Base-by-base conservation (phyloP, 495 filamentous ascomycete species). In the Talaromyces wortmannii region DNA sequence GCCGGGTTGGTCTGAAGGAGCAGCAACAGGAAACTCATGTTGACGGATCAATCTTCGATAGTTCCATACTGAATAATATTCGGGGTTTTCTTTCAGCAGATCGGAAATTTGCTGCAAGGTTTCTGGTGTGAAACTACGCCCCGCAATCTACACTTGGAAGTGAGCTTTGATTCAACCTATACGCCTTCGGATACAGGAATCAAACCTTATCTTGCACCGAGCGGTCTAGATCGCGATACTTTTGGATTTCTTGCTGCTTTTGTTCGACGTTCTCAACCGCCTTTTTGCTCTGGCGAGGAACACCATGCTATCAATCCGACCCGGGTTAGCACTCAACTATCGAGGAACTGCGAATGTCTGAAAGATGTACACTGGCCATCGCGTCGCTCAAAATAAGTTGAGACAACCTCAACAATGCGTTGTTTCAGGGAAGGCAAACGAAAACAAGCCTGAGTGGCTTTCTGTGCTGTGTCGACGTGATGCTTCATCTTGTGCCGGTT, bases 41-140 rank as follows among this genome's bases (percentile, higher is more conserved):
- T 67, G 73, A n/a, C 87, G 63, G 4, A 83, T 73, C 56, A 81
- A 81, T 53, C 94, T 87, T 58, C 94, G 89, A 72, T 88, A 83
- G 77, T 99, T 99, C 94, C 94, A 99, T 75, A 92, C 83, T 18
- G 94, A 96, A 76, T 97, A 97, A 77, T 95, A 97, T 71, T 99
- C 94, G 10, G 94, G 95, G 73, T 99, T 99, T 61, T 82, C 80
- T 33, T 78, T 83, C 50, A 99, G 78, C 51, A 99, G 81, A 53
- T 85, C 83, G 15, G 90, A 86, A 31, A 90, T 95, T 57, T 90
- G 79, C 52, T 81, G 73, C 61, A 97, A 79, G 18, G 86, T 82
- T 49, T 86, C 79, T 44, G 72, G 58, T 40, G 82, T 82, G 74
- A 84, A 89, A 61, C 86, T 72, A 58, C 74, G 70, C 53, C 74